Percentiles rank a stretch among this genome's conserved stretches.
Conservation (phyloP, 495 filamentous ascomycete genomes). For the Annulohypoxylon bovei region DNA sequence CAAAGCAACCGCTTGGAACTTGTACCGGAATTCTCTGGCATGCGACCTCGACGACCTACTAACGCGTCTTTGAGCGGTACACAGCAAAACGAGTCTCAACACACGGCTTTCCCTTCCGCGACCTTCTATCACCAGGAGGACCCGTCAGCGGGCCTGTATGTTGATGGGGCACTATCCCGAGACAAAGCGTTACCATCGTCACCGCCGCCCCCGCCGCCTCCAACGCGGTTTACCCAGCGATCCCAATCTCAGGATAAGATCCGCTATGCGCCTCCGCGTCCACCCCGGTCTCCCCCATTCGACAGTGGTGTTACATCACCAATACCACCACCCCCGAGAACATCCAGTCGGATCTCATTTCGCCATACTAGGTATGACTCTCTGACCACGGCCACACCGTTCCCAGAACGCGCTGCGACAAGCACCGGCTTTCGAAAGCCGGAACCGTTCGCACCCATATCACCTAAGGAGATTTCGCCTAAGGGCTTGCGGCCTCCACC, state of each 20-base stretch:
- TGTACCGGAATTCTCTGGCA: conserved; percentile 71
- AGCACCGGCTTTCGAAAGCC: conserved; percentile 54
- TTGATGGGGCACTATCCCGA: conserved; percentile 23
- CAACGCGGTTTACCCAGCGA: conserved; percentile 48
- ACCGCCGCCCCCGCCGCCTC: conserved; percentile 33
- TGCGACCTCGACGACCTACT: conserved; percentile 71
- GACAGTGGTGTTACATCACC: conserved; percentile 45
- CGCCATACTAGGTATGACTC: conserved; percentile 56
- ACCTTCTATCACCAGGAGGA: conserved; percentile 49
- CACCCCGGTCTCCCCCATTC: conserved; percentile 58
- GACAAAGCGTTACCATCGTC: conserved; percentile 31
- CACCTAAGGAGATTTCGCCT: not conserved
- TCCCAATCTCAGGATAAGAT: conserved; percentile 61
- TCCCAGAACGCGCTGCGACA: conserved; percentile 53
- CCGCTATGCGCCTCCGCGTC: conserved; percentile 57
- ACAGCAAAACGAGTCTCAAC: conserved; percentile 71
- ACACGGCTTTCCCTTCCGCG: conserved; percentile 69
- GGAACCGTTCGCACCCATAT: conserved; percentile 46
- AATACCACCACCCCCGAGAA: conserved; percentile 56
- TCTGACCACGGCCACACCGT: conserved; percentile 18
- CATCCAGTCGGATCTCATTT: conserved; percentile 59
- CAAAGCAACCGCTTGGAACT: conserved; percentile 68
- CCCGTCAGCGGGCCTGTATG: conserved; percentile 33
- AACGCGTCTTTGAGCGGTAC: conserved; percentile 68
- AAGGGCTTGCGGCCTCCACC: conserved; percentile 38